A percentile compares a stretch with the other conserved stretches of the same genome.
phyloP scores from a whole-genome alignment of 2,329 filamentous ascomycete genomes.

The Leptosphaerulina australis region DNA sequence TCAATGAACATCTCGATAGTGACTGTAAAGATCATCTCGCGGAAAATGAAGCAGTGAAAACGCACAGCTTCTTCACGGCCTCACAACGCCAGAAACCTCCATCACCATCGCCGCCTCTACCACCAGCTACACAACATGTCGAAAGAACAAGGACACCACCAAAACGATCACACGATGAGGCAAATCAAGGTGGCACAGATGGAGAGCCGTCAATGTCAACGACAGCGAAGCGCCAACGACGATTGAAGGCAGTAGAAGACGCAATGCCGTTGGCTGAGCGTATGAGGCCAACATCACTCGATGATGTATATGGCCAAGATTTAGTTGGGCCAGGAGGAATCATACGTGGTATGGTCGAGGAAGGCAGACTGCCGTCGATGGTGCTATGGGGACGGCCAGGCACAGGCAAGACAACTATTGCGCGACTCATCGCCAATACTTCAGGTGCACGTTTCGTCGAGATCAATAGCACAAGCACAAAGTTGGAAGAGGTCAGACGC shows the following conservation, averaged over 20 bases:
- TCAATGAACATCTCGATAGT: slow-evolving; percentile 92
- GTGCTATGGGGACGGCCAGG: slow-evolving; percentile 87
- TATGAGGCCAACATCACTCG: slow-evolving; percentile 83
- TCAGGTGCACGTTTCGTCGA: slow-evolving; percentile 83
- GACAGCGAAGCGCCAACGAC: slow-evolving; percentile 60
- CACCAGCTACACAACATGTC: slow-evolving; percentile 19
- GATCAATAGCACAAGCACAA: slow-evolving; percentile 90
- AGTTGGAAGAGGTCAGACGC: slow-evolving; percentile 90
- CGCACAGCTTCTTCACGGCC: slow-evolving; percentile 61
- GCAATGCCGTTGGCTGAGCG: slow-evolving; percentile 88
- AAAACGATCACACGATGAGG: slow-evolving; percentile 36
- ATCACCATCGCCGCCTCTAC: slow-evolving; percentile 27
- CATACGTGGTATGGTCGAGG: slow-evolving; percentile 82
- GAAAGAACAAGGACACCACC: slow-evolving; percentile 37
- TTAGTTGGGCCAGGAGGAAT: slow-evolving; percentile 86
- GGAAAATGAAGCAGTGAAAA: slow-evolving; percentile 51
- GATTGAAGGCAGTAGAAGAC: slow-evolving; percentile 64
- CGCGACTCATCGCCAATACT: slow-evolving; percentile 82
- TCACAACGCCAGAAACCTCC: slow-evolving; percentile 48
- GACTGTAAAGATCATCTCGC: slow-evolving; percentile 72
- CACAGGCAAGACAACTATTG: slow-evolving; percentile 90
- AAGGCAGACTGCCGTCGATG: slow-evolving; percentile 88
- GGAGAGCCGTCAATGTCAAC: slow-evolving; percentile 31
- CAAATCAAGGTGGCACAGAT: slow-evolving; percentile 20
- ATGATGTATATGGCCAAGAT: slow-evolving; percentile 90